A percentile compares a stretch with the other conserved stretches of the same genome.
These are phyloP conservation scores for Lactarius trivialis DNA, from an alignment of 768 basidiomycete genomes.

Conservation along the genomic window DNA sequence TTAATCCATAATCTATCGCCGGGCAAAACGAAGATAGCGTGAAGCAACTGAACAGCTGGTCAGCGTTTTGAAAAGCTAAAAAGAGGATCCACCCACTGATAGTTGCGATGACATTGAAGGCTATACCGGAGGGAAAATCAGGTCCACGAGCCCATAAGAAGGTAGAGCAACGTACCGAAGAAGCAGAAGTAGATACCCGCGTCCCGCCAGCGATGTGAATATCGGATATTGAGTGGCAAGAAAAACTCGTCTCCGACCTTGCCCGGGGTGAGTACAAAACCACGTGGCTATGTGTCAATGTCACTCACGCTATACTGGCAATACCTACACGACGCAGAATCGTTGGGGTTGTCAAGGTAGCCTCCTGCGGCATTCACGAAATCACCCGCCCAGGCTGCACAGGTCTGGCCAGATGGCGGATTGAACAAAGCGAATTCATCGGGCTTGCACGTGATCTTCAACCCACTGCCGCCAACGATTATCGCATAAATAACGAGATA, in stretches of 20 bases:
- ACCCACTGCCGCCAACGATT: conserved; percentile 39
- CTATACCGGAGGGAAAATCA: conserved; percentile 26
- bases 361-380: conserved; percentile 62
- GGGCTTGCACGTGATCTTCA: conserved; percentile 53
- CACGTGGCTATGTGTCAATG: background rate
- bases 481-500: background rate
- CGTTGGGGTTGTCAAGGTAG: conserved; percentile 64
- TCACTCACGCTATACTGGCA: conserved; percentile 50
- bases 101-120: conserved; percentile 64
- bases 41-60: conserved; percentile 48
- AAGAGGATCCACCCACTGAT: conserved; percentile 34
- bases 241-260: conserved; percentile 66
- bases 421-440: conserved; percentile 68
- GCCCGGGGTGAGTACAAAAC: conserved; percentile 2
- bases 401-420: conserved; percentile 71
- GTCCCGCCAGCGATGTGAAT: conserved; percentile 59
- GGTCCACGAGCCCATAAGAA: background rate
- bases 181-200: conserved; percentile 59
- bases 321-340: conserved; percentile 58
- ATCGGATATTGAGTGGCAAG: conserved; percentile 59
- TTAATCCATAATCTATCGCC: conserved; percentile 13
- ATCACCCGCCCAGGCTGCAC: conserved; percentile 58
- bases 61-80: background rate
- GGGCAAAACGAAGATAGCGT: conserved; percentile 41
- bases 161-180: conserved; percentile 37